Percentiles rank a stretch among this genome's conserved stretches.
These are phyloP conservation scores for Moesziomyces sp. DNA, from an alignment of 1,284 basidiomycete genomes.

Conservation along the genomic window DNA sequence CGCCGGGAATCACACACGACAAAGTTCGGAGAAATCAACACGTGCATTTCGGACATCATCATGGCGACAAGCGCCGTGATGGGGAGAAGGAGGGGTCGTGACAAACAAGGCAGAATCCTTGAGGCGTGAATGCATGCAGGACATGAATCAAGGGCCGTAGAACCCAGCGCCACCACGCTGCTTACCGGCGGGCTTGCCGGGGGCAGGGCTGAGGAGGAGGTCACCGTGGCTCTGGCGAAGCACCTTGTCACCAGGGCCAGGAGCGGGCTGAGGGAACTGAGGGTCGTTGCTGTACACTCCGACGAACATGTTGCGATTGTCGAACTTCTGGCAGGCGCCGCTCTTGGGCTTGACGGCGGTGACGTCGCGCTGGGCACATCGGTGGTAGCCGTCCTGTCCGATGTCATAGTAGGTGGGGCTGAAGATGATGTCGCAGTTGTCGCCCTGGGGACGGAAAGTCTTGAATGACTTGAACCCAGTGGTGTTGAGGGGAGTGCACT, in stretches of 20 bases:
- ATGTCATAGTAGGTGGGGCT: slow-evolving; percentile 31
- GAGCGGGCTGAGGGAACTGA: slow-evolving; percentile 7
- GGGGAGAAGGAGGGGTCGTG: too few relatives aligned
- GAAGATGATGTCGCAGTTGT: slow-evolving; percentile 17
- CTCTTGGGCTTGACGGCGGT: slow-evolving; percentile 3
- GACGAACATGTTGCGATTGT: slow-evolving; percentile 14
- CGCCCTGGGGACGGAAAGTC: slow-evolving; percentile 6
- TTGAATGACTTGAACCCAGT: slow-evolving; percentile 37
- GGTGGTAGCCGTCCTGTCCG: slow-evolving; percentile 14
- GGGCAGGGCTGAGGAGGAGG: slow-evolving; percentile 7
- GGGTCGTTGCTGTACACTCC: slow-evolving; percentile 35
- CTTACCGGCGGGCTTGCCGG: not conserved
- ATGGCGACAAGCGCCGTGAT: too few relatives aligned
- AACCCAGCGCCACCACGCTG: not conserved
- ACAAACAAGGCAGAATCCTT: too few relatives aligned
- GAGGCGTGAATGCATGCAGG: too few relatives aligned
- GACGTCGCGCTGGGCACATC: slow-evolving; percentile 14
- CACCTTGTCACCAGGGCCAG: slow-evolving; percentile 8
- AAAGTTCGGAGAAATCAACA: too few relatives aligned
- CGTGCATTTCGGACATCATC: too few relatives aligned
- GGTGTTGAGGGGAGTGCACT: slow-evolving; percentile 22
- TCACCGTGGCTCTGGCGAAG: slow-evolving; percentile 3
- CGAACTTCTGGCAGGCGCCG: slow-evolving; percentile 25
- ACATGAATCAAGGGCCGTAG: not conserved
- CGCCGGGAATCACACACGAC: too few relatives aligned